Evolutionary conservation across 1,139 yeast genomes (phyloP).

Genomic region (Petasospora fabianii): DNA sequence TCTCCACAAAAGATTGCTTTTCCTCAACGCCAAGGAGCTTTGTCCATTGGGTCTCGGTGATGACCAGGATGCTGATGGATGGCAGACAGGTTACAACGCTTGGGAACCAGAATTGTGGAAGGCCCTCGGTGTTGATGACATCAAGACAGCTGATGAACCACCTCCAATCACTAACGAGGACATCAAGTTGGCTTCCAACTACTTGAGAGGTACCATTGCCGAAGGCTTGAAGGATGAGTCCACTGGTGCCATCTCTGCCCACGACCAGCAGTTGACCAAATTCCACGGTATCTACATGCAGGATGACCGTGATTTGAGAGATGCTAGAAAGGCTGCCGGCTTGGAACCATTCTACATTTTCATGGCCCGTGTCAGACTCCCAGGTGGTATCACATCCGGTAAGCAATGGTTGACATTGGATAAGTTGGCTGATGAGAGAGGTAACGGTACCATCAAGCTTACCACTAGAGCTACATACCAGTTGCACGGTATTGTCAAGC

Average conservation of each 20-base stretch:
- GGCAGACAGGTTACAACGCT: slow-evolving; percentile 77
- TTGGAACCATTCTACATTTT: slow-evolving; percentile 93
- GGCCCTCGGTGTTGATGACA: slow-evolving; percentile 81
- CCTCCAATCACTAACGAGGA: slow-evolving; percentile 96
- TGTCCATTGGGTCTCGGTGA: slow-evolving; percentile 86
- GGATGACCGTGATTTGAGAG: slow-evolving; percentile 96
- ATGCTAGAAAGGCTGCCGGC: slow-evolving; percentile 87
- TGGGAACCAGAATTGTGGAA: slow-evolving; percentile 90
- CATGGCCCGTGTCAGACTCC: slow-evolving; percentile 94
- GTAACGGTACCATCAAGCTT: slow-evolving; percentile 90
- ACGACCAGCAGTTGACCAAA: slow-evolving; percentile 91
- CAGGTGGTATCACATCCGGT: slow-evolving; percentile 90
- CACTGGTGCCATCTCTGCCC: slow-evolving; percentile 91
- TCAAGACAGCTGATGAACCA: slow-evolving; percentile 88
- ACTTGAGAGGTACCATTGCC: slow-evolving; percentile 87
- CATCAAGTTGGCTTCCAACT: slow-evolving; percentile 84
- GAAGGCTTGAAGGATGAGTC: slow-evolving; percentile 79
- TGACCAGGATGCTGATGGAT: slow-evolving; percentile 97
- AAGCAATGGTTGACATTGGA: slow-evolving; percentile 85
- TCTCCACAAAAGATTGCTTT: slow-evolving; percentile 55
- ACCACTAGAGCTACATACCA: slow-evolving; percentile 98
- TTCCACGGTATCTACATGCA: slow-evolving; percentile 99
- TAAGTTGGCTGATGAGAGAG: slow-evolving; percentile 75
- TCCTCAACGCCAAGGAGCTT: slow-evolving; percentile 71
- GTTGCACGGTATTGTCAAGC: slow-evolving; percentile 91